Evolutionary conservation across 257 asterid species (phyloP), one percentile per base, ranked within the genome.

Genomic region (Solanum chiquidenum): DNA sequence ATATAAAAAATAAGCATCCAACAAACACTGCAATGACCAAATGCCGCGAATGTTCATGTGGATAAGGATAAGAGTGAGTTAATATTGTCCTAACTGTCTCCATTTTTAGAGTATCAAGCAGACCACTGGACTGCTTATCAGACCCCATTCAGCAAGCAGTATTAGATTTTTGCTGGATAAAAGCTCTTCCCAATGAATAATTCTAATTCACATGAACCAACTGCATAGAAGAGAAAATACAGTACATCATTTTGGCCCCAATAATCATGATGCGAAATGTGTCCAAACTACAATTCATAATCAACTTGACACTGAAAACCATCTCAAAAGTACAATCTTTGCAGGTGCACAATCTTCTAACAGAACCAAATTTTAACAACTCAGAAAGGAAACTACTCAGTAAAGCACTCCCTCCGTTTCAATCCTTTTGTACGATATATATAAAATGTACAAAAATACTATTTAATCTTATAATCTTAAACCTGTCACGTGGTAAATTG

Each of bases 11-110:
- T 35, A 97, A 92, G 95, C 98, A 97, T 27, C 99, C 99, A 60
- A 96, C 96, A 44, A 92, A 92, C 55, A 97, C 99, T 77, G 99
- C 99, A 87, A 97, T 96, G 38, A 95, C 93, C 11, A 98, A 98
- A 93, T 97, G 99, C 79, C 98, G 93, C 0, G 99, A 97, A 90
- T 97, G 99, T 92, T 97, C 97, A n/a, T 97, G 99, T 4, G 99
- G 99, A 84, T 97, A 97, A 16, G 99, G 99, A 87, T 94, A 94
- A 31, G 98, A 92, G 90, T 95, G 95, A 11, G 99, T 96, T 91
- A 96, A 92, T 87, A 97, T 97, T 44, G 99, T 97, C 92, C 99
- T 94, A 80, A 97, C 98, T 87, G 91, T 94, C 92, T 96, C 98
- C 99, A 97, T 96, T 86, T 94, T 97, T 25, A 95, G 89, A 64